phyloP scores from a whole-genome alignment of 352 stramenopile species.

The Globisporangium cystogenes region DNA sequence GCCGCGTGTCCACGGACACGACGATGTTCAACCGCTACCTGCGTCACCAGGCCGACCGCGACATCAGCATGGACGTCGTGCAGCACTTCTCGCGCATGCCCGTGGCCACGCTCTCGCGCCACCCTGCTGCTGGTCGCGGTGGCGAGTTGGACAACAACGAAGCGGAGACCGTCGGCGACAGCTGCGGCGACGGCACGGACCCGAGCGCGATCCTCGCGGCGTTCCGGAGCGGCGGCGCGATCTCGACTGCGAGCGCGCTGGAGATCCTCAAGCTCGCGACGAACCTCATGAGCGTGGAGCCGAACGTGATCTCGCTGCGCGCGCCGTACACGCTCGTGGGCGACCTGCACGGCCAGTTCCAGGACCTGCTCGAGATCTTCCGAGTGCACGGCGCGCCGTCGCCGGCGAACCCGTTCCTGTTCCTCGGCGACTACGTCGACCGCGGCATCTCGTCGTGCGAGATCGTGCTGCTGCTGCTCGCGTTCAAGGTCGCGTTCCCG shows the following conservation, averaged over 20 bases:
- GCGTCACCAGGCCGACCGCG: slow-evolving; percentile 45
- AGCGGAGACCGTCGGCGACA: slow-evolving; percentile 12
- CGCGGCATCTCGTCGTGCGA: slow-evolving; percentile 95
- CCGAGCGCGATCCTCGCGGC: slow-evolving; percentile 25
- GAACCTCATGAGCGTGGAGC: slow-evolving; percentile 50
- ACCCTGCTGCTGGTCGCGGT: not conserved
- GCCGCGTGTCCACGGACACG: slow-evolving; percentile 67
- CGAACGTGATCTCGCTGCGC: slow-evolving; percentile 46
- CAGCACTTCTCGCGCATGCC: slow-evolving; percentile 48
- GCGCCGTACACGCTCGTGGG: slow-evolving; percentile 55
- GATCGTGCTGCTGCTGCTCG: slow-evolving; percentile 95
- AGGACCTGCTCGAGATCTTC: slow-evolving; percentile 93
- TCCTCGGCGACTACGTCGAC: slow-evolving; percentile 92
- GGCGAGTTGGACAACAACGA: slow-evolving; percentile 16
- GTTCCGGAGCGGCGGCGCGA: slow-evolving; percentile 34
- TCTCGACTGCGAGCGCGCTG: slow-evolving; percentile 42
- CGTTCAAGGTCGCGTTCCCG: slow-evolving; percentile 98
- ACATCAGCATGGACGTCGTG: slow-evolving; percentile 52
- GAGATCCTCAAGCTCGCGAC: slow-evolving; percentile 56
- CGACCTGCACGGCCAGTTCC: slow-evolving; percentile 98
- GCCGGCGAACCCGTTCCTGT: slow-evolving; percentile 95
- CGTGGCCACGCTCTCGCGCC: slow-evolving; percentile 33
- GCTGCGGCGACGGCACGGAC: slow-evolving; percentile 33
- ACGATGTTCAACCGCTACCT: slow-evolving; percentile 59
- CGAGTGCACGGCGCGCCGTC: slow-evolving; percentile 39